A percentile compares a stretch with the other conserved stretches of the same genome.
Evolutionary conservation across 2,329 filamentous ascomycete species (phyloP).

Genomic region (Aspergillus fijiensis): DNA sequence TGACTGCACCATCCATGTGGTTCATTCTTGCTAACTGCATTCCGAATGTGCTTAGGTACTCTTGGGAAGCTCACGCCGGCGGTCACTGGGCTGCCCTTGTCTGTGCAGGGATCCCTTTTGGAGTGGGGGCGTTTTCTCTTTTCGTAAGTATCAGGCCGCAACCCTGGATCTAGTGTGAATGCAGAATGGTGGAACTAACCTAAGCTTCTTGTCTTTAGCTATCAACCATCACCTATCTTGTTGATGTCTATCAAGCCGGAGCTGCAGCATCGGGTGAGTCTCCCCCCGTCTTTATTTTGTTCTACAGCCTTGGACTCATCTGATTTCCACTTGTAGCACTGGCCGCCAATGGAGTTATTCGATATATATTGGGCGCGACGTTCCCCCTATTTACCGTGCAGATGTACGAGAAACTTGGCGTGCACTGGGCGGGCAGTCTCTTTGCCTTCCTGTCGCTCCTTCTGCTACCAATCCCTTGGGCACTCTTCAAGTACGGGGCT

Average conservation of each 20-base stretch:
- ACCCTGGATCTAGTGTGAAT: too few relatives aligned
- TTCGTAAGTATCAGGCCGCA: background rate
- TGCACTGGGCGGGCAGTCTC: conserved; percentile 6
- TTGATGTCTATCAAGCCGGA: conserved; percentile 3
- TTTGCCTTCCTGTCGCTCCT: conserved; percentile 6
- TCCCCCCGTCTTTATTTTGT: too few relatives aligned
- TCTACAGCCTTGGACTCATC: too few relatives aligned
- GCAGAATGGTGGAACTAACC: too few relatives aligned
- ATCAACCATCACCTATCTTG: conserved; percentile 6
- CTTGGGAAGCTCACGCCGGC: conserved; percentile 5
- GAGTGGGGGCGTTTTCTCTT: conserved; percentile 5
- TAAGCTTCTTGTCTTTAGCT: background rate
- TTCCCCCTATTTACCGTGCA: conserved; percentile 11
- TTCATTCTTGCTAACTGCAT: background rate
- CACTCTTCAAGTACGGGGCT: too few relatives aligned
- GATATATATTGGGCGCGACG: conserved; percentile 7
- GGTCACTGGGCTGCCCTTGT: conserved; percentile 10
- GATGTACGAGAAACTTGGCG: conserved; percentile 13
- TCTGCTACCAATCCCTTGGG: background rate
- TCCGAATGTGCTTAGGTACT: conserved; percentile 1
- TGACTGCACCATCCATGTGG: too few relatives aligned
- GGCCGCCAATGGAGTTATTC: background rate
- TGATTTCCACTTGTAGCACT: too few relatives aligned
- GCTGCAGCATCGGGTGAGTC: conserved; percentile 2
- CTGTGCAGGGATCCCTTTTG: conserved; percentile 6